Evolutionary conservation across 2,329 filamentous ascomycete genomes (phyloP), one percentile per base, ranked within the genome.

Genomic region (Fusarium sp.): DNA sequence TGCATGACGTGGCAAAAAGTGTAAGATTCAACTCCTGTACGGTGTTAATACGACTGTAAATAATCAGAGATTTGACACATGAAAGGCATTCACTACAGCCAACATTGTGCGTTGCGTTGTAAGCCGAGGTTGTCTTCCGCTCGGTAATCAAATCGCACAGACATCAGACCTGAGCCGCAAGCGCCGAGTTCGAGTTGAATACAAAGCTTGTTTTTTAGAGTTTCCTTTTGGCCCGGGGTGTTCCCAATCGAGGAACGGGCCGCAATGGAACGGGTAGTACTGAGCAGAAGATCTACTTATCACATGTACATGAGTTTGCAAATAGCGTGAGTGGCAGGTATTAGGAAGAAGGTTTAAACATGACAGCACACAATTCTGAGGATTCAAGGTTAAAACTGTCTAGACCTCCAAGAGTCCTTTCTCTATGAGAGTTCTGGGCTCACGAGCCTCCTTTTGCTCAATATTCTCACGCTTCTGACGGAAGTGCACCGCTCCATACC

Each of bases 11-110:
- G 45, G 45, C 45, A 13, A 20, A 47, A 20, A 3, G 3, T 2
- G 15, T n/a, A n/a, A 1, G 2, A n/a, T 14, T 22, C 5, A 41
- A 41, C 8, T 5, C 39, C 39, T 4, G 13, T n/a, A 2, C 0
- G 5, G 0, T 0, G 39, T 5, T 0, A 6, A n/a, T n/a, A 0
- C 22, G 4, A 15, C 13, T 2, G 13, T 10, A 0, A 13, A 41
- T 41, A 15, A 41, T 15, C 13, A 15, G 39, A 22, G 1, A 22
- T 8, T 14, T 6, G 20, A 41, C 20, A 13, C 20, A 20, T 22
- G 20, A 14, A 41, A 14, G 8, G 4, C 0, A 1, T 14, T 41
- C 13, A 22, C 39, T 14, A 22, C 22, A 41, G 8, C 20, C 0
- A 14, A 0, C 38, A 41, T 22, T 1, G 38, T 9, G 0, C 4